These are phyloP conservation scores for Protomyces macrosporus DNA, from an alignment of 1,139 yeast species.

Conservation along the genomic window DNA sequence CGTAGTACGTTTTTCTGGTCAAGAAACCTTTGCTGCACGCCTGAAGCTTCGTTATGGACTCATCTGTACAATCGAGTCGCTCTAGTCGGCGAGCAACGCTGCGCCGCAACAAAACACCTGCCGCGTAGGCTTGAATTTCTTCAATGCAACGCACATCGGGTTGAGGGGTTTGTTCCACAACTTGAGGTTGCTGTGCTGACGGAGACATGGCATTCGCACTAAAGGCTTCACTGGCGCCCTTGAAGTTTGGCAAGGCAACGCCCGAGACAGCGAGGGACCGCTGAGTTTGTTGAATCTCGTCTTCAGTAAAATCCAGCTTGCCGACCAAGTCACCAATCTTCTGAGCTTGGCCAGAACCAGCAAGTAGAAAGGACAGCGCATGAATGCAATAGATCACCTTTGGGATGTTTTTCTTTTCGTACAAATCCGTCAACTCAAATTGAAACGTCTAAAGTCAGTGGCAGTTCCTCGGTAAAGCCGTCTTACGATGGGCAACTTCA, in stretches of 20 bases:
- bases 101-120: conserved; percentile 28
- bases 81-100: background rate
- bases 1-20: conserved; percentile 33
- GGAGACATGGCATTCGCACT: conserved; percentile 22
- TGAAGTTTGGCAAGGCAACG: conserved; percentile 43
- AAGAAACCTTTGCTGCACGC: conserved; percentile 37
- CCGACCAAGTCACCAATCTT: conserved; percentile 62
- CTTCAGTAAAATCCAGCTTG: conserved; percentile 55
- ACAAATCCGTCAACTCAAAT: conserved; percentile 54
- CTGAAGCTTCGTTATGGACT: conserved; percentile 37
- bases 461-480: background rate
- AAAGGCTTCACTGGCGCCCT: conserved; percentile 42
- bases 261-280: conserved; percentile 53
- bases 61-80: background rate
- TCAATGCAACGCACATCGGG: conserved; percentile 36
- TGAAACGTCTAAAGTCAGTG: conserved; percentile 14
- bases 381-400: conserved; percentile 91
- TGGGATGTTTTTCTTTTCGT: conserved; percentile 87
- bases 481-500: conserved; percentile 61
- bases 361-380: conserved; percentile 71
- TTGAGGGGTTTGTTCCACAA: conserved; percentile 32
- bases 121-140: conserved; percentile 42
- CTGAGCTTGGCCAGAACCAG: conserved; percentile 54
- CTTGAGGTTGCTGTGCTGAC: background rate
- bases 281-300: conserved; percentile 65